Conservation (phyloP, 1,284 basidiomycete species). For the Austroboletus niveus region DNA sequence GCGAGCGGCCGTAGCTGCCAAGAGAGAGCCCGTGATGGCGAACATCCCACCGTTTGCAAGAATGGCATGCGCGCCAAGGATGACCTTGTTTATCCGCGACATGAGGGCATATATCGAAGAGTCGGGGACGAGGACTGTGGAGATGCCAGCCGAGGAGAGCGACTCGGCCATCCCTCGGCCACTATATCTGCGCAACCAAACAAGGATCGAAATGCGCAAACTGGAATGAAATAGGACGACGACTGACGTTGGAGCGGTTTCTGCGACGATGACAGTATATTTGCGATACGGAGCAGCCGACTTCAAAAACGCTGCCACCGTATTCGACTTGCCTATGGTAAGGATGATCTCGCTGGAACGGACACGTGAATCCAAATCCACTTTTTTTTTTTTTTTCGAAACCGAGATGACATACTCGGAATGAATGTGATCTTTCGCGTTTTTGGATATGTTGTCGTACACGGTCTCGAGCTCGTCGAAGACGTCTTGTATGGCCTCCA, state of each 20-base stretch:
- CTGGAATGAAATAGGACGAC: not conserved
- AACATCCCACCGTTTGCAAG: conserved; percentile 97
- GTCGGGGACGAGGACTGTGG: conserved; percentile 94
- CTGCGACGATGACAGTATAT: conserved; percentile 95
- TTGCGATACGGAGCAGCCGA: conserved; percentile 88
- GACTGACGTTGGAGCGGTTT: conserved; percentile 86
- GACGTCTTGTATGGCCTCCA: conserved; percentile 92
- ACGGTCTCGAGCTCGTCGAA: conserved; percentile 96
- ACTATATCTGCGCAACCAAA: conserved; percentile 55
- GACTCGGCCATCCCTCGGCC: conserved; percentile 85
- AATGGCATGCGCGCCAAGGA: conserved; percentile 90
- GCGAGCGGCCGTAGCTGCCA: conserved; percentile 87
- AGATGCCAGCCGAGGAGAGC: conserved; percentile 78
- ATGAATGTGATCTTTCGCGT: conserved; percentile 95
- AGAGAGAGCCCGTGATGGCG: conserved; percentile 80
- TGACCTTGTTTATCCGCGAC: conserved; percentile 96
- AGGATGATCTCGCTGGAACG: conserved; percentile 85
- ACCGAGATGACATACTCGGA: conserved; percentile 68
- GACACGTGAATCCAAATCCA: not conserved
- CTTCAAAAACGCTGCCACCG: conserved; percentile 93
- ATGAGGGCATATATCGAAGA: conserved; percentile 94
- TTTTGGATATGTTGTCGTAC: conserved; percentile 92
- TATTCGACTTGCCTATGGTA: conserved; percentile 91
- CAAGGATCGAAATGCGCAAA: conserved; percentile 1
- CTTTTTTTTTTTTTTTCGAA: not conserved